Evolutionary conservation across 2,329 filamentous ascomycete species (phyloP), one percentile per base, ranked within the genome.

Genomic region (Phaeomoniella chlamydospora): DNA sequence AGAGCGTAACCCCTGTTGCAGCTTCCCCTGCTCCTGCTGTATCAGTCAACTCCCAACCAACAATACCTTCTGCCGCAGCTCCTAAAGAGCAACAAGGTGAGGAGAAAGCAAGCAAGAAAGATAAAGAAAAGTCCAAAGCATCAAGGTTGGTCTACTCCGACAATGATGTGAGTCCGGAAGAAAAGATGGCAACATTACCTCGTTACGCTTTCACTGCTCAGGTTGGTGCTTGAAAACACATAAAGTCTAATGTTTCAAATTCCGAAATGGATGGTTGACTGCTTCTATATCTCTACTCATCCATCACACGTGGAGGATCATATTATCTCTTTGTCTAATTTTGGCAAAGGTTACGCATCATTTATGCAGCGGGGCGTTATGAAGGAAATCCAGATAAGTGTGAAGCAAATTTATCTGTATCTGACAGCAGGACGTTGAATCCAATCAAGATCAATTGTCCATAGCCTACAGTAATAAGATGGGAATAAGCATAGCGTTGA

Each of bases 71-170:
- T 44, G 34, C 44, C 45, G 49, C 52, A 12, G 49, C 56, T 5
- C 51, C 58, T 29, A n/a, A 6, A 9, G 58, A 61, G 19, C 65
- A 64, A 37, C 52, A 58, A 3, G 54, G 55, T 1, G 63, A 59
- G 35, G 77, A 80, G 54, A 80, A 77, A 62, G 74, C 74, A 50
- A 58, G 59, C 13, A 79, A 80, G 67, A 80, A 80, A 55, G 68
- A 74, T 41, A 69, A 74, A 46, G 72, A 76, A 52, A 78, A 76
- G 51, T 64, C 68, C 50, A 80, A 77, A 53, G 65, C 67, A 38
- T 71, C 62, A 47, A 65, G 73, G 54, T 77, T 94, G 71, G 67
- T 93, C 18, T 94, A 90, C 61, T 77, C 77, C 42, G 83, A 92
- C 52, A 75, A 80, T 35, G 77, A 80, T 39, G 64, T 77, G 50